A percentile compares a stretch with the other conserved stretches of the same genome.
These are phyloP conservation scores for Cylindrodendrum hubeiense DNA, from an alignment of 2,329 filamentous ascomycete genomes.

Conservation along the genomic window DNA sequence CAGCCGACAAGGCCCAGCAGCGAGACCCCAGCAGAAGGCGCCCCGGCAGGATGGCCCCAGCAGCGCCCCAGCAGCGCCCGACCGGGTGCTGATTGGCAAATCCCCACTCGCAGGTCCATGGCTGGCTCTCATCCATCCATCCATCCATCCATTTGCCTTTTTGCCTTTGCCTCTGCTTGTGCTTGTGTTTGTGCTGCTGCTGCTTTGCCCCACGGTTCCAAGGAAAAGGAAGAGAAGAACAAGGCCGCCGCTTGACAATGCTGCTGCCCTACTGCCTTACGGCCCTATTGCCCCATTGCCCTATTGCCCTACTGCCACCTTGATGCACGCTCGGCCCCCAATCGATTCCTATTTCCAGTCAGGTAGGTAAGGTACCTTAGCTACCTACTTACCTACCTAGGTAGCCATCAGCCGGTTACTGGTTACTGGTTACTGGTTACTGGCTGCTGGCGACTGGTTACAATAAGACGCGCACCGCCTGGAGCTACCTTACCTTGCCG, in stretches of 20 bases:
- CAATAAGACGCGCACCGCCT: neutral
- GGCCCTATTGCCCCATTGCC: too few relatives aligned
- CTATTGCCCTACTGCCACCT: neutral
- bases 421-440: neutral
- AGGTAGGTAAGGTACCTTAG: too few relatives aligned
- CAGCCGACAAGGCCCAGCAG: slow-evolving; percentile 2
- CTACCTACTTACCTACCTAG: too few relatives aligned
- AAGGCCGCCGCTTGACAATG: neutral
- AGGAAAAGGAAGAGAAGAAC: neutral
- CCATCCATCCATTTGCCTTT: slow-evolving; percentile 7
- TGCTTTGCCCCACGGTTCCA: neutral
- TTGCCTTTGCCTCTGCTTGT: neutral
- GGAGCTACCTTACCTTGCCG: neutral
- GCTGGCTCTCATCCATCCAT: slow-evolving; percentile 16
- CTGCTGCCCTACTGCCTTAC: neutral
- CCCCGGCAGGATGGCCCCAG: slow-evolving; percentile 1
- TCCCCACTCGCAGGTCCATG: slow-evolving; percentile 14
- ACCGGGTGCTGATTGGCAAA: slow-evolving; percentile 25
- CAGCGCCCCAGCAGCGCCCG: slow-evolving; percentile 25
- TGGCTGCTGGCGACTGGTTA: neutral
- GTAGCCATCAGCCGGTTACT: too few relatives aligned
- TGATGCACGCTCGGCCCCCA: neutral
- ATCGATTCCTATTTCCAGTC: neutral
- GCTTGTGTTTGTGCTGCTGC: neutral
- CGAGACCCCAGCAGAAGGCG: slow-evolving; percentile 9